These are phyloP conservation scores for Ciborinia camelliae DNA, from an alignment of 2,329 filamentous ascomycete genomes.

Conservation along the genomic window DNA sequence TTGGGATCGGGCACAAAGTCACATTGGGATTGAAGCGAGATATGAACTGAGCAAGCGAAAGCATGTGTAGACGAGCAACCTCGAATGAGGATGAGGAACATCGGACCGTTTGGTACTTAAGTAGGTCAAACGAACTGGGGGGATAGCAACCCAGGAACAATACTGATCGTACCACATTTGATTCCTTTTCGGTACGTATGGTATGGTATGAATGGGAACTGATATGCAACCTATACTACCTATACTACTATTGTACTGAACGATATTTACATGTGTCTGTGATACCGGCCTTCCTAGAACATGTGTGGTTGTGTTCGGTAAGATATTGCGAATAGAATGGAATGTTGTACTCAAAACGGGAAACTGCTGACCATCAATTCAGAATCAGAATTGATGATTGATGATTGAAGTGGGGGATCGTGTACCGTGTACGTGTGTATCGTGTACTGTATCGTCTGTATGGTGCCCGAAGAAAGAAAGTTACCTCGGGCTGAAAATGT, in stretches of 20 bases:
- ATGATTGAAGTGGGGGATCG: background rate
- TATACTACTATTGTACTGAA: background rate
- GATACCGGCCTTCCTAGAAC: background rate
- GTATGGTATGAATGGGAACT: conserved; percentile 5
- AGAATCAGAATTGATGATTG: conserved; percentile 1
- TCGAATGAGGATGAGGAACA: conserved; percentile 21
- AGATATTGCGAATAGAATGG: background rate
- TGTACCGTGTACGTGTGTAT: too few relatives aligned
- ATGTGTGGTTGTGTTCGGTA: background rate
- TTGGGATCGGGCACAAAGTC: conserved; percentile 16
- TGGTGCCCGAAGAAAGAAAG: conserved; percentile 6
- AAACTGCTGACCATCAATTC: conserved; percentile 5
- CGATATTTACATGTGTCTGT: conserved; percentile 1
- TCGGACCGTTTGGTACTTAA: conserved; percentile 21
- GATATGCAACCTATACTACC: background rate
- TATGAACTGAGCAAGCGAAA: background rate
- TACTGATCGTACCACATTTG: conserved; percentile 1
- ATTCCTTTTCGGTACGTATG: background rate
- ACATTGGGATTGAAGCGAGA: conserved; percentile 14
- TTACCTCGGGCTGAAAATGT: conserved; percentile 3
- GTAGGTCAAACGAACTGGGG: conserved; percentile 5
- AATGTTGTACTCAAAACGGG: background rate
- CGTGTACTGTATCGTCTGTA: too few relatives aligned
- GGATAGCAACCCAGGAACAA: background rate
- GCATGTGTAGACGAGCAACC: conserved; percentile 10